These are phyloP conservation scores for Rhizopogon hawkerae DNA, from an alignment of 1,284 basidiomycete species.

Conservation along the genomic window DNA sequence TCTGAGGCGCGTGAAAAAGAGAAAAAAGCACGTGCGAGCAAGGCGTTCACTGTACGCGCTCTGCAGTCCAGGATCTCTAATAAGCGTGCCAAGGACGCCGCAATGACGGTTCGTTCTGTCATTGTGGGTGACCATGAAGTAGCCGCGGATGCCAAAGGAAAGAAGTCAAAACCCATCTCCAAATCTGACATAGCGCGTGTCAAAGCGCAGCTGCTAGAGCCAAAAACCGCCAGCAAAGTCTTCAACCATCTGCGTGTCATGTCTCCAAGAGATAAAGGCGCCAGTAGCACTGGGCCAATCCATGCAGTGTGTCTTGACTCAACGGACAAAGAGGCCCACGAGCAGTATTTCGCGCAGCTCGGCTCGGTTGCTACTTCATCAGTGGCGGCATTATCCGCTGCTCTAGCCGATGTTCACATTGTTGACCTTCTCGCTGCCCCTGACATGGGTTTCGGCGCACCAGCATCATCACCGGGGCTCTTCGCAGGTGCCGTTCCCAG, in stretches of 20 bases:
- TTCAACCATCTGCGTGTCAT: conserved; percentile 57
- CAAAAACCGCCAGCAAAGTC: conserved; percentile 59
- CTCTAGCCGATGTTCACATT: conserved; percentile 51
- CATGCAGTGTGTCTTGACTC: conserved; percentile 64
- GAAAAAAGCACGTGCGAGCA: conserved; percentile 30
- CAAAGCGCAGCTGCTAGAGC: conserved; percentile 59
- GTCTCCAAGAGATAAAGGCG: conserved; percentile 22
- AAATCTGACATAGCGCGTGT: conserved; percentile 53
- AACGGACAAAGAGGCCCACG: conserved; percentile 52
- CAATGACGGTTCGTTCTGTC: conserved; percentile 52
- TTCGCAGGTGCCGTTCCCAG: conserved; percentile 68
- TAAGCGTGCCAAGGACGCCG: conserved; percentile 55
- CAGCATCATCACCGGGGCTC: conserved; percentile 47
- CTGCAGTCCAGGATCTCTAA: conserved; percentile 33
- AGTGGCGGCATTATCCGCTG: conserved; percentile 38
- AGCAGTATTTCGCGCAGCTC: conserved; percentile 45
- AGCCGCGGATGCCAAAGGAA: conserved; percentile 18
- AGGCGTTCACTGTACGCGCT: conserved; percentile 20
- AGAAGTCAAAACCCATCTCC: conserved; percentile 33
- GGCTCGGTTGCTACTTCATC: conserved; percentile 40
- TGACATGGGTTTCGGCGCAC: conserved; percentile 53
- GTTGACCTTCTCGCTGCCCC: conserved; percentile 47
- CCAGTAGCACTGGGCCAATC: conserved; percentile 39
- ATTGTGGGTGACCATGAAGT: conserved; percentile 50
- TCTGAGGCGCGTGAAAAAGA: conserved; percentile 14